A percentile compares a stretch with the other conserved stretches of the same genome.
phyloP scores from a whole-genome alignment of 352 stramenopile species.

The Thalassiosira delicatula region DNA sequence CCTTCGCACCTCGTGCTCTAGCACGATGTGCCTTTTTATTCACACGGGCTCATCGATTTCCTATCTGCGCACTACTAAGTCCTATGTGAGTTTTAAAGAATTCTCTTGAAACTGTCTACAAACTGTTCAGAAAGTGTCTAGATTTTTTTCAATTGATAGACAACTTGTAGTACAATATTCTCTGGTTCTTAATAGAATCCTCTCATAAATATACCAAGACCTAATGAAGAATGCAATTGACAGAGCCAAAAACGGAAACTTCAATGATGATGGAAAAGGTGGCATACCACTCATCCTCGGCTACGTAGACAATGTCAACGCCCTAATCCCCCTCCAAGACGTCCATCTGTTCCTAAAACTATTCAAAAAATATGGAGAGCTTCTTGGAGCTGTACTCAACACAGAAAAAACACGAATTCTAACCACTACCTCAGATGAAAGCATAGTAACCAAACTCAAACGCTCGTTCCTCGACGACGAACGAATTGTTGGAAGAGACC shows the following conservation, averaged over 20 bases:
- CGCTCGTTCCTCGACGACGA: not conserved
- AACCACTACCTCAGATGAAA: not conserved
- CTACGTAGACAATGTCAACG: constrained; percentile 35
- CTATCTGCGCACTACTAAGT: too few species aligned
- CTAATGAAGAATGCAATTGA: not conserved
- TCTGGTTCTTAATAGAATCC: constrained; percentile 19
- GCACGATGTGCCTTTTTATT: too few species aligned
- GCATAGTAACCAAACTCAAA: not conserved
- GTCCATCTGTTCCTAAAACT: constrained; percentile 10
- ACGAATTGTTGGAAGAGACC: not conserved
- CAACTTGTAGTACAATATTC: too few species aligned
- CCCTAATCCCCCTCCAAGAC: constrained; percentile 26
- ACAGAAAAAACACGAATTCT: constrained; percentile 33
- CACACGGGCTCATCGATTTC: too few species aligned
- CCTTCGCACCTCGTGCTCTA: too few species aligned
- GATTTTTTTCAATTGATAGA: too few species aligned
- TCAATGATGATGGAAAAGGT: not conserved
- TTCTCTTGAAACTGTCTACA: too few species aligned
- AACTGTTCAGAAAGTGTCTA: too few species aligned
- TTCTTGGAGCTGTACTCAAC: constrained; percentile 15
- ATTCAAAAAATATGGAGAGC: constrained; percentile 11
- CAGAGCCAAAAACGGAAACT: not conserved
- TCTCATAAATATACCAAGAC: constrained; percentile 1
- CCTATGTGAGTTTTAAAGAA: too few species aligned
- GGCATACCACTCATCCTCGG: not conserved